Conservation (phyloP, 768 basidiomycete species). For the Podaxis sp. region DNA sequence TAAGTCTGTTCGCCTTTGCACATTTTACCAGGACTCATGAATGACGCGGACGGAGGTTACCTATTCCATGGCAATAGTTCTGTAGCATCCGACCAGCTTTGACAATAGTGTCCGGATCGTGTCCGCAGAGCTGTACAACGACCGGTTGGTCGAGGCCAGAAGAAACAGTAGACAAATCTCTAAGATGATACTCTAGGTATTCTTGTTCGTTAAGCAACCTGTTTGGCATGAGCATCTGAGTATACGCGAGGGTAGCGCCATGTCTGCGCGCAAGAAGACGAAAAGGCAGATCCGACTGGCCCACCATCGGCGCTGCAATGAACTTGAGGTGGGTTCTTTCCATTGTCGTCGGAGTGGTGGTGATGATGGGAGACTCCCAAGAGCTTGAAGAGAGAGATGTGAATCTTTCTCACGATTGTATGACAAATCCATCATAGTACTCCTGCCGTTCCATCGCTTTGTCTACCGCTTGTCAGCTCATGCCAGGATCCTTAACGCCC, state of each 20-base stretch:
- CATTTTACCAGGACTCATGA: slow-evolving; percentile 7
- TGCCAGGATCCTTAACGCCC: background rate
- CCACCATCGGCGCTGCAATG: slow-evolving; percentile 76
- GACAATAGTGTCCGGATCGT: slow-evolving; percentile 62
- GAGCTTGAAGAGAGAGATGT: background rate
- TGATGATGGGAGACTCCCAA: background rate
- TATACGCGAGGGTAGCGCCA: slow-evolving; percentile 68
- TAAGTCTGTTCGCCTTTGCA: slow-evolving; percentile 49
- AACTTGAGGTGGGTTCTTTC: slow-evolving; percentile 30
- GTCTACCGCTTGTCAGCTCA: background rate
- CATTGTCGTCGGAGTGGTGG: slow-evolving; percentile 16
- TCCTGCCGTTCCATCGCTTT: background rate
- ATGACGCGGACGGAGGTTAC: slow-evolving; percentile 34
- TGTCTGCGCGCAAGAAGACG: slow-evolving; percentile 59
- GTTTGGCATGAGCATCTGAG: slow-evolving; percentile 75
- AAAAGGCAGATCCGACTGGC: slow-evolving; percentile 79
- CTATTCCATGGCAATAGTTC: slow-evolving; percentile 66
- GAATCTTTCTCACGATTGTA: background rate
- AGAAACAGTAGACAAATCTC: slow-evolving; percentile 44
- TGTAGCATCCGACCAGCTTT: slow-evolving; percentile 61
- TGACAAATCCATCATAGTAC: background rate
- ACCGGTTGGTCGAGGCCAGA: slow-evolving; percentile 43
- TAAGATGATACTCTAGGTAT: slow-evolving; percentile 63
- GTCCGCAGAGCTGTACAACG: slow-evolving; percentile 74
- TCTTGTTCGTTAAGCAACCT: slow-evolving; percentile 60